phyloP scores from a whole-genome alignment of 2,329 filamentous ascomycete species.

The Elsinoe ampelina region DNA sequence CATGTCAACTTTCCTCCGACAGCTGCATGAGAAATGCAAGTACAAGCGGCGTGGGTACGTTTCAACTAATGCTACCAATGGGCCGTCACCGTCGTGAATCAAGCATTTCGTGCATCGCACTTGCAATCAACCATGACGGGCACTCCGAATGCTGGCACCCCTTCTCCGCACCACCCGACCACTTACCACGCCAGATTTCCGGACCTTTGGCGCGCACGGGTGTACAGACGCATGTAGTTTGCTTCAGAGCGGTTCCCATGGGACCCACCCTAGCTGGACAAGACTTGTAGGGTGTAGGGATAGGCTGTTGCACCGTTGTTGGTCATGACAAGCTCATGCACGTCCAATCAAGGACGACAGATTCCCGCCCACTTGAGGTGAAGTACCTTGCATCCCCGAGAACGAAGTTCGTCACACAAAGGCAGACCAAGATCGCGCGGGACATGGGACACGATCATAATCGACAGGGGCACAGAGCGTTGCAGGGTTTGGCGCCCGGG shows the following conservation, averaged over 20 bases:
- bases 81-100: neutral
- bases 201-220: neutral
- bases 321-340: neutral
- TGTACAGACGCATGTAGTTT: neutral
- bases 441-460: neutral
- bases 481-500: neutral
- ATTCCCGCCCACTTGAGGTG: neutral
- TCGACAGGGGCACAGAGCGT: neutral
- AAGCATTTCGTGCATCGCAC: conserved; percentile 4
- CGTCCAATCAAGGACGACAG: neutral
- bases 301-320: neutral
- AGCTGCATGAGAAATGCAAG: neutral
- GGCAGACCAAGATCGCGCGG: neutral
- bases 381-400: neutral
- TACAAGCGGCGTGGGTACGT: neutral
- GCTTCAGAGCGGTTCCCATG: neutral
- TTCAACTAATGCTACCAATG: neutral
- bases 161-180: conserved; percentile 6
- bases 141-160: conserved; percentile 7
- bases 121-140: conserved; percentile 7
- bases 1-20: neutral
- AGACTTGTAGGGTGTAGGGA: neutral
- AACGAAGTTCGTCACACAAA: neutral
- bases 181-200: neutral
- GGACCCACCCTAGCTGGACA: neutral